phyloP scores from a whole-genome alignment of 2,329 filamentous ascomycete genomes.

The Trichoderma sp. region DNA sequence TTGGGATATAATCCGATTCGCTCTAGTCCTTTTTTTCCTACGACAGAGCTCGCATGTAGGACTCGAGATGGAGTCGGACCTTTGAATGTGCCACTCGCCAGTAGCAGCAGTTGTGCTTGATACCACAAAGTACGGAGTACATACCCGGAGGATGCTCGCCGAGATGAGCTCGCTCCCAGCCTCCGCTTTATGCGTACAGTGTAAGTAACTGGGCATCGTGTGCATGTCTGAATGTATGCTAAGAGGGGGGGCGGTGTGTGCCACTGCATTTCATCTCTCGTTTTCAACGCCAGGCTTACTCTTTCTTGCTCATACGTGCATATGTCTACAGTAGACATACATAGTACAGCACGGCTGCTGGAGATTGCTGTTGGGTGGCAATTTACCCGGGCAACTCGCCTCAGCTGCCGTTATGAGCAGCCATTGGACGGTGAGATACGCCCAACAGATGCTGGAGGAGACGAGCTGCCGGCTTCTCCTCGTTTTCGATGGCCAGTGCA shows the following conservation, averaged over 20 bases:
- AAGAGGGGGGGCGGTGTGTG: not conserved
- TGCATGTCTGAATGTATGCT: not conserved
- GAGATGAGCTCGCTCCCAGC: not conserved
- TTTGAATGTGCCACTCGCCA: not conserved
- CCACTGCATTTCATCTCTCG: not conserved
- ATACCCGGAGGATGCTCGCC: not conserved
- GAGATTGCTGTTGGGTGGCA: not conserved
- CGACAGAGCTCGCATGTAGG: not conserved
- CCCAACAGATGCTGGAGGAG: not conserved
- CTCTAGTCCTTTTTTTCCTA: not conserved
- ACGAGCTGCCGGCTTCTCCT: not conserved
- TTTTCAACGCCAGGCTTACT: not conserved
- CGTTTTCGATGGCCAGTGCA: not conserved
- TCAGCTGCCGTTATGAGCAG: not conserved
- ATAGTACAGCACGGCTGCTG: not conserved
- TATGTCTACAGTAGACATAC: not conserved
- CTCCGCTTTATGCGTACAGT: not conserved
- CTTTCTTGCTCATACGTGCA: not conserved
- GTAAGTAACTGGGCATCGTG: too few species aligned
- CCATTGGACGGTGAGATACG: not conserved
- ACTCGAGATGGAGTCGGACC: not conserved
- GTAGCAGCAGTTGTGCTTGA: not conserved
- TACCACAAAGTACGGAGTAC: not conserved
- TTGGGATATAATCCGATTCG: conserved; percentile 15
- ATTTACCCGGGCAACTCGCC: not conserved